Base-by-base conservation (phyloP, 2,329 filamentous ascomycete genomes). In the Ustulina deusta region DNA sequence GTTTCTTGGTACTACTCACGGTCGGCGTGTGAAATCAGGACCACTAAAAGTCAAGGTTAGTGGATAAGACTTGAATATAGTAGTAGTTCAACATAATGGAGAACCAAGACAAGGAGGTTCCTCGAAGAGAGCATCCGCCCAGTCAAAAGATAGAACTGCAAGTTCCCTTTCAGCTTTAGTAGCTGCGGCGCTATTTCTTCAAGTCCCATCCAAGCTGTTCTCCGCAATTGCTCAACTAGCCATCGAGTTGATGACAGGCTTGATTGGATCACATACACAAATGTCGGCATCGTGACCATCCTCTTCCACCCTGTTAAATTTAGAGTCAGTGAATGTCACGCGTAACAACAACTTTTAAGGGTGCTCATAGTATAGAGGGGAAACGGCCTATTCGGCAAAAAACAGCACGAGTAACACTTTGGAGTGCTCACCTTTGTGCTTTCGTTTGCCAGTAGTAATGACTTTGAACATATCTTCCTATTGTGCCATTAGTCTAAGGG, bases 381-480 rank as follows among this genome's bases (percentile, higher is more conserved):
- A 38, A 36, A 20, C 25, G 13, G n/a, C 1, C 10, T 34, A 27
- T 2, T 3, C 44, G 36, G 15, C 13, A 25, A 83, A 13, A 15
- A 48, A 29, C 5, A 2, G 20, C 5, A 40, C 1, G 15, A 44
- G 9, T 32, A 44, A 32, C 3, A 48, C 22, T 70, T 63, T 63
- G 79, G 83, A 67, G 76, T 79, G 74, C 66, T 55, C 25, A 69
- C 63, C 52, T 88, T 87, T 34, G 85, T 88, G 70, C 89, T 85
- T 93, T 86, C 97, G 97, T 88, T 97, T 97, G 75, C 96, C 95
- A 36, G 95, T 98, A 84, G 94, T 94, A 77, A 98, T 20, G 6
- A 72, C 94, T 82, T 93, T 95, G 86, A 98, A 98, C 91, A 97
- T 95, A 46, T 72, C 84, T 97, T 72, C 69, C 63, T 68, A 15